These are phyloP conservation scores for Solanum ossicruentum DNA, from an alignment of 257 asterid species.

Conservation along the genomic window DNA sequence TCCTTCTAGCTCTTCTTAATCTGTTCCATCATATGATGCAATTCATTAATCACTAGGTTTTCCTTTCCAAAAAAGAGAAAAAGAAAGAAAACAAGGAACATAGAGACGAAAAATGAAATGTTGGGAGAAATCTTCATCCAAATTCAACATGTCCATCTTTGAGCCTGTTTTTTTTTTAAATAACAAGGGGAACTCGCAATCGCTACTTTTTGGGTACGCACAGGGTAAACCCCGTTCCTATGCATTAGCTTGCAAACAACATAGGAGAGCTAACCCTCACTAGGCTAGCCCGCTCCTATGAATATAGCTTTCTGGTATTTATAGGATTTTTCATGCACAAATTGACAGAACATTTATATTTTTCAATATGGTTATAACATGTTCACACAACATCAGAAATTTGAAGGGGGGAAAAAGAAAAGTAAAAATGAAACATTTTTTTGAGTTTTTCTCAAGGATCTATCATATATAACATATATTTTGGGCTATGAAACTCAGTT, in stretches of 20 bases:
- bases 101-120: neutral
- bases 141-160: neutral
- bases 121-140: neutral
- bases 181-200: too few species aligned
- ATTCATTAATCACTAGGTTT: neutral
- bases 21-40: neutral
- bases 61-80: neutral
- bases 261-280: too few species aligned
- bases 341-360: neutral
- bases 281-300: too few species aligned
- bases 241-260: too few species aligned
- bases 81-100: neutral
- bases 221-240: too few species aligned
- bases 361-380: neutral
- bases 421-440: neutral
- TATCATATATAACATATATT: neutral
- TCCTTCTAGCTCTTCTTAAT: neutral
- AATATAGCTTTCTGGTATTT: neutral
- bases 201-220: too few species aligned
- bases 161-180: neutral
- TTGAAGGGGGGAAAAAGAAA: neutral
- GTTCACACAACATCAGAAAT: neutral
- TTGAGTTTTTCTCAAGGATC: neutral
- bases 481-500: neutral
- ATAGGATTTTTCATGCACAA: neutral